Evolutionary conservation across 1,284 basidiomycete genomes (phyloP).

Genomic region (Ganoderma sinense): DNA sequence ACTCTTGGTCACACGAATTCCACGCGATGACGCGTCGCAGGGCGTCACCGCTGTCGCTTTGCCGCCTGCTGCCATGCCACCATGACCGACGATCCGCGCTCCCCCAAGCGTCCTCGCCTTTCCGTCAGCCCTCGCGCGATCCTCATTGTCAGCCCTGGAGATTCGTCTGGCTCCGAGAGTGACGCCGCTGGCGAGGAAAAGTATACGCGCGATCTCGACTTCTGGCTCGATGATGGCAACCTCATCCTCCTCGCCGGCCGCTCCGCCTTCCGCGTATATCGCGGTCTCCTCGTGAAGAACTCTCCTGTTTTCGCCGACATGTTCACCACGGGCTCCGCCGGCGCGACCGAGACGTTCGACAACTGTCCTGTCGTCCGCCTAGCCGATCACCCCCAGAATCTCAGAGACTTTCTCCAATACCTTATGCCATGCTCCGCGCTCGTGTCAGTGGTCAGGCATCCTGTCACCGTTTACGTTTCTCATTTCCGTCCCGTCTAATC

Average conservation of each 20-base stretch:
- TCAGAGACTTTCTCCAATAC: background rate
- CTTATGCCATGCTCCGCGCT: background rate
- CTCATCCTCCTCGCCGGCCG: background rate
- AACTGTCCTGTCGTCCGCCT: background rate
- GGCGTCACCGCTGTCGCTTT: background rate
- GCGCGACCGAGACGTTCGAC: background rate
- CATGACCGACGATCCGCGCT: background rate
- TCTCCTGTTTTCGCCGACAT: background rate
- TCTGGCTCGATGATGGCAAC: background rate
- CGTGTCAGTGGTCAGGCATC: background rate
- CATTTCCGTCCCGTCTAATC: background rate
- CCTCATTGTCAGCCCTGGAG: background rate
- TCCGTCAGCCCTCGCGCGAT: background rate
- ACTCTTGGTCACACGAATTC: background rate
- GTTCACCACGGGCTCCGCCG: background rate
- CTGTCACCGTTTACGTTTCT: too few relatives aligned
- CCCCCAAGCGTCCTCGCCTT: background rate
- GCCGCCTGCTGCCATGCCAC: too few relatives aligned
- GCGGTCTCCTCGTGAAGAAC: background rate
- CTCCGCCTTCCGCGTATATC: background rate
- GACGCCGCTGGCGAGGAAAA: background rate
- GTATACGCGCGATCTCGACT: background rate
- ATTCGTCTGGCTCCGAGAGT: background rate
- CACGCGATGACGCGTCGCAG: background rate
- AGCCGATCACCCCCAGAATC: background rate